Percentiles rank a stretch among this genome's conserved stretches.
Evolutionary conservation across 352 stramenopile species (phyloP).

Genomic region (Thalassiosira allenii): DNA sequence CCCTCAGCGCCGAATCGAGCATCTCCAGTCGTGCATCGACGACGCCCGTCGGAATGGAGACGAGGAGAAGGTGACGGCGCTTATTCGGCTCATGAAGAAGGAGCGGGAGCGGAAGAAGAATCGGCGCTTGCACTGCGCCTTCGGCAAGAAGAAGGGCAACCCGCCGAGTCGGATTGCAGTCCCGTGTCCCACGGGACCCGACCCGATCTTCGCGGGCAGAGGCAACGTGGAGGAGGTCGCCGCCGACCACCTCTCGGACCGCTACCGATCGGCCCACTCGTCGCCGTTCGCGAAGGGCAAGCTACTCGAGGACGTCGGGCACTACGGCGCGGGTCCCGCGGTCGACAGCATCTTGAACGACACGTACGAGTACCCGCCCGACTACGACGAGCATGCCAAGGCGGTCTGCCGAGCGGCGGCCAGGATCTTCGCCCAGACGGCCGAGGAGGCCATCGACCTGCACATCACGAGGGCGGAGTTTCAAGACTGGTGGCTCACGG

Average conservation of each 20-base stretch:
- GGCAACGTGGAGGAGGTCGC: not conserved
- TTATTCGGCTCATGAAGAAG: no score
- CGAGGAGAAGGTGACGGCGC: not conserved
- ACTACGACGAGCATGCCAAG: not conserved
- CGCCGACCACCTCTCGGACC: not conserved
- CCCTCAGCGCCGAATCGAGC: not conserved
- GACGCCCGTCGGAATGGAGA: not conserved
- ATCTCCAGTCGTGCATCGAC: not conserved
- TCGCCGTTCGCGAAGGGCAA: not conserved
- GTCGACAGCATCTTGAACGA: constrained; percentile 9
- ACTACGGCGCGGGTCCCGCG: not conserved
- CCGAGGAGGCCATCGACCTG: not conserved
- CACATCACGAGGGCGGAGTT: constrained; percentile 21
- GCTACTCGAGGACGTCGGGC: not conserved
- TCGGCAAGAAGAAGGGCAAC: no score
- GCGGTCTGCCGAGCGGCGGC: constrained; percentile 10
- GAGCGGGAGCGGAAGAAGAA: no score
- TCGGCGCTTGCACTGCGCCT: no score
- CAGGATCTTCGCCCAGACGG: not conserved
- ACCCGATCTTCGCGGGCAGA: not conserved
- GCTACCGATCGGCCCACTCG: not conserved
- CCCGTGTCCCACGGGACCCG: no score
- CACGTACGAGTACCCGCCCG: constrained; percentile 3
- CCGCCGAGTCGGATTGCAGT: no score
- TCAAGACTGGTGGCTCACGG: constrained; percentile 15